Evolutionary conservation across 352 stramenopile species (phyloP).

Genomic region (Thraustochytrium aureum): DNA sequence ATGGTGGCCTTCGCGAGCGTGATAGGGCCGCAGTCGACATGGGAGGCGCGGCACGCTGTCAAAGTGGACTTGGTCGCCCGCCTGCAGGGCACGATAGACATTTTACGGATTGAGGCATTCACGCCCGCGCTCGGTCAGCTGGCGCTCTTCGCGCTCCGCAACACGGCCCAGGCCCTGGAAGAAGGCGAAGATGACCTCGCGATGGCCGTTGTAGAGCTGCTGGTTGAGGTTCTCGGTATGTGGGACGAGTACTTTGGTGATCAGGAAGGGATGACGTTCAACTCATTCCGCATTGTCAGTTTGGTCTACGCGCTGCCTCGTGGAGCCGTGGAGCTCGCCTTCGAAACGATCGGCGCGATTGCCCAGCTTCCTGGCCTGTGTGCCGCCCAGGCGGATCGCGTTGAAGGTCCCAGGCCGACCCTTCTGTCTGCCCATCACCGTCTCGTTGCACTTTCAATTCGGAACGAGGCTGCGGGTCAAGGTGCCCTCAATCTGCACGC

Average conservation of each 20-base stretch:
- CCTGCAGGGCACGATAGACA: neutral
- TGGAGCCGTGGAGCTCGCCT: constrained; percentile 4
- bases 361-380: neutral
- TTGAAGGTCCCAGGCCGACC: no score
- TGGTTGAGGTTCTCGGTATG: neutral
- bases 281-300: neutral
- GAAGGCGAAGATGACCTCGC: neutral
- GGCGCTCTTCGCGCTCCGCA: constrained; percentile 12
- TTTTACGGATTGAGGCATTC: neutral
- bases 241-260: neutral
- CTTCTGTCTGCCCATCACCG: neutral
- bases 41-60: neutral
- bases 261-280: neutral
- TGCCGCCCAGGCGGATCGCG: neutral
- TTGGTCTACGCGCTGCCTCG: neutral
- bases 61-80: neutral
- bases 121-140: constrained; percentile 18
- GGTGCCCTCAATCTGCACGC: neutral
- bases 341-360: neutral
- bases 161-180: constrained; percentile 13
- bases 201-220: neutral
- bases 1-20: constrained; percentile 9
- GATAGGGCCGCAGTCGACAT: no score
- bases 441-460: neutral
- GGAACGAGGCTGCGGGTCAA: neutral